Evolutionary conservation across 2,329 filamentous ascomycete genomes (phyloP), one percentile per base, ranked within the genome.

Genomic region (Saccharata proteae): DNA sequence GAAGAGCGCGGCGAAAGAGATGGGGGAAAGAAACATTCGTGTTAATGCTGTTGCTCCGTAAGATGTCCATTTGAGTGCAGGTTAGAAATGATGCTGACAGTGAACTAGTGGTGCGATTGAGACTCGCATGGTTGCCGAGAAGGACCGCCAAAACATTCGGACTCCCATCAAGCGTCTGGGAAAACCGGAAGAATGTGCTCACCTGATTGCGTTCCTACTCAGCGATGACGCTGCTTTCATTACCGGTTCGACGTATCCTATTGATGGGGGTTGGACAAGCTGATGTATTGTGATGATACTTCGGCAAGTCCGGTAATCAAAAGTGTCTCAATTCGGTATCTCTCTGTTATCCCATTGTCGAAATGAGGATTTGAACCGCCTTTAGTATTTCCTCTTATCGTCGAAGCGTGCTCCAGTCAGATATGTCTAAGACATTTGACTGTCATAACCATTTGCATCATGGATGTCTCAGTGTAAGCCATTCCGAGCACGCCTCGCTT

Each of bases 31-130:
- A 9, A 41, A 32, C 4, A 52, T 61, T 29, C 40, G 57, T 34
- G 45, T 61, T 14, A 61, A 61, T 43, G 50, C 51, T 16, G 43
- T 61, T 38, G 54, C 52, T n/a, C 58, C 56, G 55, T 58, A 38
- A 44, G 55, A 49, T 24, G 11, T n/a, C n/a, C 14, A 11, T 7
- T 24, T 4, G 11, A 24, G 14, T 4, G 11, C 14, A 24, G n/a
- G n/a, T 24, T 24, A 18, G 16, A 17, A 15, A 16, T 21, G 15
- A 18, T 18, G 10, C 32, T 30, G 6, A 34, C 16, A 14, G 6
- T 4, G 5, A 7, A 11, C 10, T 14, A 40, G 40, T 6, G 40
- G 40, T 13, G 27, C 31, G 3, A 43, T 47, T 14, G 39, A 47
- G 9, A 50, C 46, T 5, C 40, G 41, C 3, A 49, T 50, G 48